Evolutionary conservation across 1,284 basidiomycete genomes (phyloP), one percentile per base, ranked within the genome.

Genomic region (Erythrobasidium hasegawianum): DNA sequence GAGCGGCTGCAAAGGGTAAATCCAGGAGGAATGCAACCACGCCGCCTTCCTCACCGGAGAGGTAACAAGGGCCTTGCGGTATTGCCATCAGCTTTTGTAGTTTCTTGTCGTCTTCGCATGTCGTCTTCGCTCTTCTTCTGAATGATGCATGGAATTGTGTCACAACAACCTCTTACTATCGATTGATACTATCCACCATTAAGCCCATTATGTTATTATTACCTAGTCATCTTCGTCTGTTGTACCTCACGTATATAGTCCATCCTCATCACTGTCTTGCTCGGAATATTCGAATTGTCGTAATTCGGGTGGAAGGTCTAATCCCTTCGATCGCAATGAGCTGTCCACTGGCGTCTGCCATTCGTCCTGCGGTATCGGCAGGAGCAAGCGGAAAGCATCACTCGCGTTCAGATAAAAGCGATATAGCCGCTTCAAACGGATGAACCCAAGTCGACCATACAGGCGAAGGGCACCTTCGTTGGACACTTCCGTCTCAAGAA

Each of bases 401-500:
- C 74, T 75, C 60, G 76, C 90, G 75, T 97, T 98, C 72, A 97
- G 84, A 76, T 99, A 98, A 79, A 98, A 99, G 2, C 94, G 84
- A 76, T 87, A 87, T 11, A 99, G 82, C 1, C 95, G 84, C 77
- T 98, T 98, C 80, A 97, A 95, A 53, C 90, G 85, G 26, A 97
- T 87, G 78, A 99, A 99, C 0, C 96, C 95, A 24, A 97, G 82
- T 1, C 87, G 86, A 71, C 89, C 88, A 78, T 98, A 98, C 13
- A 98, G 81, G 1, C 87, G 85, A 11, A 98, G 82, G 0, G 92
- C 91, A 2, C 90, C 84, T 14, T 79, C 77, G 78, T 99, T 98
- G 80, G 98, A 94, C 75, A 84, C 90, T 79, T 99, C 96, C 1
- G 96, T 99, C 80, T 99, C 96, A 57, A 99, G 85, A 1, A 95